Evolutionary conservation across 2,329 filamentous ascomycete genomes (phyloP).

Genomic region (Pseudogymnoascus sp.): DNA sequence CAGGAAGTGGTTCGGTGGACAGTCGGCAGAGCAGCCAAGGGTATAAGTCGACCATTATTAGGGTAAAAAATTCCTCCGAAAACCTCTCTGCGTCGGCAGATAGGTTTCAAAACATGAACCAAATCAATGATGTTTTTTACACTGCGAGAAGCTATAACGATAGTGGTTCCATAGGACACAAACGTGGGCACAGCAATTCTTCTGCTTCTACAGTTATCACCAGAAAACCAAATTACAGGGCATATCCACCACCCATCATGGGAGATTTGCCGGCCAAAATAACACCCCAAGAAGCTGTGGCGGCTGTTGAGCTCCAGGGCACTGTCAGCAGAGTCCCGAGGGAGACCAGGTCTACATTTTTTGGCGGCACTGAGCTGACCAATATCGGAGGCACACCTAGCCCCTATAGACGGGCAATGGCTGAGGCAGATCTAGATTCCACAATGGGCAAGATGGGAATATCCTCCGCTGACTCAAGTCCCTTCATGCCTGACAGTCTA

Average conservation of each 20-base stretch:
- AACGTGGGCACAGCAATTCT: not conserved
- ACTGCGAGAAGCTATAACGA: not conserved
- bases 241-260: slow-evolving; percentile 7
- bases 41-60: slow-evolving; percentile 13
- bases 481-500: not conserved
- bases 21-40: slow-evolving; percentile 15
- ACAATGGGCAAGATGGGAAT: not conserved
- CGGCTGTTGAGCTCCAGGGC: slow-evolving; percentile 19
- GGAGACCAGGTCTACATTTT: slow-evolving; percentile 42
- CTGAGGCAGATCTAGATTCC: slow-evolving; percentile 17
- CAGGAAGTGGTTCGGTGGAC: slow-evolving; percentile 17
- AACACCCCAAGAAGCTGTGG: slow-evolving; percentile 25
- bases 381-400: slow-evolving; percentile 47
- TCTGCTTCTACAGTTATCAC: slow-evolving; percentile 5
- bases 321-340: slow-evolving; percentile 28
- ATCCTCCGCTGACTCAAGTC: not conserved
- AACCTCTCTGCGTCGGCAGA: not conserved
- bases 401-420: slow-evolving; percentile 47
- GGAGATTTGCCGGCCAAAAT: slow-evolving; percentile 11
- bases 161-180: not conserved
- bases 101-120: not conserved
- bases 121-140: slow-evolving; percentile 3
- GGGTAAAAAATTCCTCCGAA: not conserved
- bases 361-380: slow-evolving; percentile 44
- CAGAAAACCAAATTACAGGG: not conserved